phyloP scores from a whole-genome alignment of 2,329 filamentous ascomycete species.

The Aspergillus luchuensis region DNA sequence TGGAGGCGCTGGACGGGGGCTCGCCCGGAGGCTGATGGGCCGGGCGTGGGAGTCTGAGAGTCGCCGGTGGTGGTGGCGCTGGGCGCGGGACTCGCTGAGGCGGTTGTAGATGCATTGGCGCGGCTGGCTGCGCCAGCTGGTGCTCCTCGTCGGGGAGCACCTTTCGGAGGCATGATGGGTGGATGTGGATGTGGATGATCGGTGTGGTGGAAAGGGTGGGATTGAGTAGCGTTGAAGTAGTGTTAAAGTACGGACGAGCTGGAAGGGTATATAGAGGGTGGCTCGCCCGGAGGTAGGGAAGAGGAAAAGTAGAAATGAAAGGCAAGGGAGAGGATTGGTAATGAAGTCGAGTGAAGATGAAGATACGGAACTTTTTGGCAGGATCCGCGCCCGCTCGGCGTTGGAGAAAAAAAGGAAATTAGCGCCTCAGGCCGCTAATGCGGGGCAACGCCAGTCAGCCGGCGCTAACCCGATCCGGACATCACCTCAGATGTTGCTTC shows the following conservation, averaged over 20 bases:
- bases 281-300: not conserved
- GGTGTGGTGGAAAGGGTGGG: not conserved
- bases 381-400: not conserved
- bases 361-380: slow-evolving; percentile 9
- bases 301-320: not conserved
- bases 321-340: not conserved
- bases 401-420: slow-evolving; percentile 20
- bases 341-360: not conserved
- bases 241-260: not conserved
- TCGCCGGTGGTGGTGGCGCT: slow-evolving; percentile 12
- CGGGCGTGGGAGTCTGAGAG: not conserved
- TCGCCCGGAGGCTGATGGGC: slow-evolving; percentile 22
- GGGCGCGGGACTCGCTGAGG: slow-evolving; percentile 20
- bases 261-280: not conserved
- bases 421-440: slow-evolving; percentile 18
- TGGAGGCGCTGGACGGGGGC: slow-evolving; percentile 46
- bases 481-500: too few relatives aligned
- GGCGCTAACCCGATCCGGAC: slow-evolving; percentile 11
- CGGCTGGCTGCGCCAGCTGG: slow-evolving; percentile 23
- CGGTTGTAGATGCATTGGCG: slow-evolving; percentile 17
- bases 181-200: not conserved
- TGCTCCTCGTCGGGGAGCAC: slow-evolving; percentile 29
- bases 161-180: slow-evolving; percentile 39
- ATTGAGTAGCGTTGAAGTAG: not conserved
- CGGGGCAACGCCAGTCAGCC: slow-evolving; percentile 10